A percentile compares a stretch with the other conserved stretches of the same genome.
Evolutionary conservation across 1,284 basidiomycete species (phyloP).

Genomic region (Rhodotorula mucilaginosa): DNA sequence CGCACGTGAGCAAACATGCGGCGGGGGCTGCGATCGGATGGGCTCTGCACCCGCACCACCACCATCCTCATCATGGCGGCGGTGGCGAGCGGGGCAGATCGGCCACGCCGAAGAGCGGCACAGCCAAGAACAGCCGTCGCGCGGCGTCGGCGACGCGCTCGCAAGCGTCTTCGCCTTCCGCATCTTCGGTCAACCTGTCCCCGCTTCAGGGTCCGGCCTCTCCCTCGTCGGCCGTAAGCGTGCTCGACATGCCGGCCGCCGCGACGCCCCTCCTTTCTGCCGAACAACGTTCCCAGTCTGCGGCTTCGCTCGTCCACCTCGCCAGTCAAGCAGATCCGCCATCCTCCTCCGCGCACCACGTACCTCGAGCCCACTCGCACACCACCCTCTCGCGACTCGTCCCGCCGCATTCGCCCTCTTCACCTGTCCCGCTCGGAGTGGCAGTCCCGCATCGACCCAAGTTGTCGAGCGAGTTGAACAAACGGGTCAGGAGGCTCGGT

Average conservation of each 20-base stretch:
- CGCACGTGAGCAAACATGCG: constrained; percentile 6
- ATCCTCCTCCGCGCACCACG: neutral
- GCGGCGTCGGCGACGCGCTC: constrained; percentile 12
- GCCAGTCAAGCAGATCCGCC: neutral
- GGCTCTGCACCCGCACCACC: neutral
- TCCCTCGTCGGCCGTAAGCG: neutral
- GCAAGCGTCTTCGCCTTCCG: neutral
- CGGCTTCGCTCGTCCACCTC: constrained; percentile 9
- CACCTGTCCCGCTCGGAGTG: constrained; percentile 6
- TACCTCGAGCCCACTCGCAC: constrained; percentile 4
- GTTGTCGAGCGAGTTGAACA: constrained; percentile 18
- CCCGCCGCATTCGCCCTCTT: constrained; percentile 1
- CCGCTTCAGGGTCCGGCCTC: neutral
- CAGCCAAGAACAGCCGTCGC: neutral
- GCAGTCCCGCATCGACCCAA: constrained; percentile 16
- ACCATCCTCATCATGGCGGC: neutral
- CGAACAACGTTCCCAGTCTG: constrained; percentile 9
- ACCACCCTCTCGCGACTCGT: constrained; percentile 3
- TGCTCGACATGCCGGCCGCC: neutral
- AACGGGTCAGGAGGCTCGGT: constrained; percentile 26
- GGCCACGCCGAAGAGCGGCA: neutral
- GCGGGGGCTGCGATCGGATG: neutral
- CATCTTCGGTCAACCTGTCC: neutral
- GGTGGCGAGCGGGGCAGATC: neutral
- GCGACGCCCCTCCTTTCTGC: neutral